phyloP scores from a whole-genome alignment of 2,329 filamentous ascomycete genomes.

The Fusarium armeniacum region DNA sequence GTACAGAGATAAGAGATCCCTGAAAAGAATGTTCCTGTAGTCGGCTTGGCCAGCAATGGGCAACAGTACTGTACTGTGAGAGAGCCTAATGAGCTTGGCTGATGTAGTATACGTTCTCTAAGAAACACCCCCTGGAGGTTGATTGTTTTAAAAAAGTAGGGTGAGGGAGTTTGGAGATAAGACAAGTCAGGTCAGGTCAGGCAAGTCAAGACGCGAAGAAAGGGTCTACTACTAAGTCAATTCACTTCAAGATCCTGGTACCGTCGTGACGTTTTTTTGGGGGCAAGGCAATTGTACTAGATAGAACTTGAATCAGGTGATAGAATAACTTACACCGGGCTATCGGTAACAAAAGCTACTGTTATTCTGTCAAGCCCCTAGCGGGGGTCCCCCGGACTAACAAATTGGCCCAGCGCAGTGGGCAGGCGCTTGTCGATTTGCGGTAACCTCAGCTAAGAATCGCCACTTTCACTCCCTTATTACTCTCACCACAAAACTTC shows the following conservation, averaged over 20 bases:
- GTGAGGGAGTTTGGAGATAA: constrained; percentile 6
- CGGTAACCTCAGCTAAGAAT: constrained; percentile 6
- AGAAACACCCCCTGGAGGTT: constrained; percentile 10
- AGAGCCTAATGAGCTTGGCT: constrained; percentile 9
- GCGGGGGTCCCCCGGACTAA: constrained; percentile 42
- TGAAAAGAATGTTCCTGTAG: constrained; percentile 1
- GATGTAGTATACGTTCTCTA: neutral
- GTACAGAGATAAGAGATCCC: constrained; percentile 38
- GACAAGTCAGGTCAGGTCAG: neutral
- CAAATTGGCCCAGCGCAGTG: constrained; percentile 21
- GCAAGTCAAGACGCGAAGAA: neutral
- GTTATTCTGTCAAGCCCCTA: constrained; percentile 9
- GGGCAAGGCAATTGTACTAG: constrained; percentile 26
- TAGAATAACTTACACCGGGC: neutral
- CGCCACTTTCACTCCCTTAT: constrained; percentile 16
- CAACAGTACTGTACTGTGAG: neutral
- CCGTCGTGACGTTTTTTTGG: constrained; percentile 29
- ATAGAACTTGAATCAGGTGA: neutral
- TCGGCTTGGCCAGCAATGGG: neutral
- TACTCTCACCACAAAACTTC: constrained; percentile 2
- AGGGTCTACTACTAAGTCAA: constrained; percentile 1
- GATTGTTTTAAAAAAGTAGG: neutral
- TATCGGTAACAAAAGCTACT: accelerated
- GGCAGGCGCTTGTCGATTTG: constrained; percentile 45
- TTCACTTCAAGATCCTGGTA: constrained; percentile 5